These are phyloP conservation scores for Endocladia muricata DNA, from an alignment of 31 red algal species.

Conservation along the genomic window DNA sequence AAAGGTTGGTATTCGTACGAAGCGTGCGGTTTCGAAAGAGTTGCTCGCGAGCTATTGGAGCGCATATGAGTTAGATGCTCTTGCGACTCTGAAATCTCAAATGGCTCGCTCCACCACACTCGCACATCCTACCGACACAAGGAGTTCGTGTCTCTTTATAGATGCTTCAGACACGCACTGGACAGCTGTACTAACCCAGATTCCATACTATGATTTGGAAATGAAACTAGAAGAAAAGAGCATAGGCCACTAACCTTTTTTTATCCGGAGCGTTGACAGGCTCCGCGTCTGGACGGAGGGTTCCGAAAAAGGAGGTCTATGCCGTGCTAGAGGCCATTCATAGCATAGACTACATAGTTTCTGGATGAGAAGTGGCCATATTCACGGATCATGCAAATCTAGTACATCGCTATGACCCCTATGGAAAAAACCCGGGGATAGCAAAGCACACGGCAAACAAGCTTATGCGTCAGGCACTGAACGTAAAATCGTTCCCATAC, in stretches of 20 bases:
- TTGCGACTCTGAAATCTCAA: neutral
- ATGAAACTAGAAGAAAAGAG: constrained; percentile 8
- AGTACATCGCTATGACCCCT: constrained; percentile 11
- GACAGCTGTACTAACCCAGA: constrained; percentile 9
- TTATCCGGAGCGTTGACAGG: constrained; percentile 26
- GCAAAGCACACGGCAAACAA: constrained; percentile 3
- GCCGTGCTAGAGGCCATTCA: neutral
- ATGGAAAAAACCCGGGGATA: constrained; percentile 17
- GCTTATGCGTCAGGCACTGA: neutral
- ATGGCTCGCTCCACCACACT: neutral
- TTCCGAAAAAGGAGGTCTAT: constrained; percentile 21
- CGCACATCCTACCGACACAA: neutral
- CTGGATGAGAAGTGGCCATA: neutral
- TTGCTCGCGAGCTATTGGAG: neutral
- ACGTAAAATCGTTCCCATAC: neutral
- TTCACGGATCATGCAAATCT: constrained; percentile 20
- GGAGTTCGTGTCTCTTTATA: neutral
- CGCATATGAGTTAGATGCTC: neutral
- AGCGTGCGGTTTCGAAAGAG: neutral
- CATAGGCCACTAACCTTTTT: constrained; percentile 34
- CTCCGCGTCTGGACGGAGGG: neutral
- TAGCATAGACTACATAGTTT: neutral
- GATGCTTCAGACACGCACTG: constrained; percentile 21
- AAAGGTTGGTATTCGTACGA: neutral
- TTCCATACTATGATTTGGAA: neutral